Base-by-base conservation (phyloP, 2,329 filamentous ascomycete species). In the Dactylella cylindrospora region DNA sequence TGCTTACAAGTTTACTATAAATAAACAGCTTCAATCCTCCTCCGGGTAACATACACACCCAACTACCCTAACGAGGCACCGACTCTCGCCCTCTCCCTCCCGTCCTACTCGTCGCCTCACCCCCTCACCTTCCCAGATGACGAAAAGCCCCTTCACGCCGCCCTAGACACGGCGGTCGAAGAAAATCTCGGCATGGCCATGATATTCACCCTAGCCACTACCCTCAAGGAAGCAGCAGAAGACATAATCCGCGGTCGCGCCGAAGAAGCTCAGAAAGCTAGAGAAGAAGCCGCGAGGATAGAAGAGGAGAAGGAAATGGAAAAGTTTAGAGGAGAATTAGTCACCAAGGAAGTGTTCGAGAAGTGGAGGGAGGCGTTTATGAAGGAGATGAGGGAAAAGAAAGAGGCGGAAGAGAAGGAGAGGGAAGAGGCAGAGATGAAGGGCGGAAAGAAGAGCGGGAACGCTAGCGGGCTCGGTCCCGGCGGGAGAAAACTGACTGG, bases 131-230 rank as follows among this genome's bases (percentile, higher is more conserved):
- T 97, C 39, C 80, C 85, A 68, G 83, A 86, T 41, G 93, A 98
- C 77, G 89, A 88, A 71, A 78, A 82, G 13, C 74, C 75, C 46
- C 81, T 98, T 10, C 80, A 97, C 12, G 78, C 83, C 44, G 80
- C 81, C 1, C 77, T 97, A 9, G 74, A 82, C 31, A 83, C 85
- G 12, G 87, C 85, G 0, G 86, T 96, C 28, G 84, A 93, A 72
- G 93, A 98, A 73, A 97, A 90, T 68, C 75, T 97, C 60, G 93
- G 93, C 65, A 97, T 97, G 85, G 88, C 90, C 51, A 98, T 98
- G 93, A 77, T 98, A 1, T 98, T 97, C 74, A 89, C 91, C 0
- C 77, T 98, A 19, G 86, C 94, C 49, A 88, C 86, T 10, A 83
- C 86, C 0, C 76, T 98, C 61, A 97, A 96, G 72, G 93, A 98